These are phyloP conservation scores for Salicornia ramosissima DNA, from an alignment of 148 eudicot genomes.

Conservation along the genomic window DNA sequence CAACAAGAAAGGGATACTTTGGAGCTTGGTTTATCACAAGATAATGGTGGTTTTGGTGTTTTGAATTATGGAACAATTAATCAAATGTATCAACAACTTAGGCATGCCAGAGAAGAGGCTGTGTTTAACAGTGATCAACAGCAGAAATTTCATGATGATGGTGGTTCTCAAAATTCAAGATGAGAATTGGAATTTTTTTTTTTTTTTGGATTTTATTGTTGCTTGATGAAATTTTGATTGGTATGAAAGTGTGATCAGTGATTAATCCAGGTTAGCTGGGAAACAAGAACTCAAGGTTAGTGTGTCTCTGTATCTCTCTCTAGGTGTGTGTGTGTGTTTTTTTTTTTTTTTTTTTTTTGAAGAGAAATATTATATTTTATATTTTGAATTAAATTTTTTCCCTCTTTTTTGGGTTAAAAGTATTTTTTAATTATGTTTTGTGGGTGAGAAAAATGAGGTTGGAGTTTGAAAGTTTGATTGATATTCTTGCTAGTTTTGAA, in stretches of 20 bases:
- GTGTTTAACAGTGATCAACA: slow-evolving; percentile 20
- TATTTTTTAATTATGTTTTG: slow-evolving; percentile 1
- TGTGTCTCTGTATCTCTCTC: too few species aligned
- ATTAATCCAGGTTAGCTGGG: background rate
- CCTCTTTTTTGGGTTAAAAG: background rate
- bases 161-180: slow-evolving; percentile 19
- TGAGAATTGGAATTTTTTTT: background rate
- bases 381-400: background rate
- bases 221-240: slow-evolving; percentile 4
- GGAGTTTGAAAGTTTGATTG: slow-evolving; percentile 8
- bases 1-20: slow-evolving; percentile 17
- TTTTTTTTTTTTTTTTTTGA: too few species aligned
- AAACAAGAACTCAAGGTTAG: slow-evolving; percentile 2
- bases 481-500: background rate
- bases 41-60: slow-evolving; percentile 14
- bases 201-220: background rate
- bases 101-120: slow-evolving; percentile 10
- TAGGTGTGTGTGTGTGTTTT: too few species aligned
- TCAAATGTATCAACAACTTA: slow-evolving; percentile 29
- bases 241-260: slow-evolving; percentile 10
- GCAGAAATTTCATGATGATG: slow-evolving; percentile 21
- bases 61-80: slow-evolving; percentile 31
- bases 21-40: slow-evolving; percentile 26
- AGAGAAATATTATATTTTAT: too few species aligned
- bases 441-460: slow-evolving; percentile 17